These are phyloP conservation scores for Tuber indicum DNA, from an alignment of 495 filamentous ascomycete species.

Conservation along the genomic window DNA sequence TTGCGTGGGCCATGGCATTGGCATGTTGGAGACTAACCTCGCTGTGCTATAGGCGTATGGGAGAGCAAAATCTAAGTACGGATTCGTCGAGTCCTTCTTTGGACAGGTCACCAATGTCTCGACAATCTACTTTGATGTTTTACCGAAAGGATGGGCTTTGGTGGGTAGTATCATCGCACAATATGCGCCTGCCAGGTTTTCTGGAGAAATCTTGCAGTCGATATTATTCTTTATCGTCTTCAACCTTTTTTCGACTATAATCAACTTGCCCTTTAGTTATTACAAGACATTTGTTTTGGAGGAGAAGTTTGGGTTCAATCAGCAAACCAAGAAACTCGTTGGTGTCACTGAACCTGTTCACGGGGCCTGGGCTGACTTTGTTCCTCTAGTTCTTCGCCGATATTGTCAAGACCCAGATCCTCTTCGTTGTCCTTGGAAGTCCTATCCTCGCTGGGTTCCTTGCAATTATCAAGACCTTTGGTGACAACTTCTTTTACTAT, in stretches of 20 bases:
- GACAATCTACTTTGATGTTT: conserved; percentile 82
- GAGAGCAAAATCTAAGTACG: conserved; percentile 86
- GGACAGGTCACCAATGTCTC: conserved; percentile 76
- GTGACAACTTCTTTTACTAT: conserved; percentile 91
- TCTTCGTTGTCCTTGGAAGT: conserved; percentile 68
- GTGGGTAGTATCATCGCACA: conserved; percentile 65
- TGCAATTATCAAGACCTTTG: conserved; percentile 83
- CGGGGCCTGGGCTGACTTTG: conserved; percentile 6
- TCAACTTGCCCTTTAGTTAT: conserved; percentile 73
- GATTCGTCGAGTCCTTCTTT: conserved; percentile 70
- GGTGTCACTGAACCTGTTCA: background rate
- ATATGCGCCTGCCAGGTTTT: conserved; percentile 69
- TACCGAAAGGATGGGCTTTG: conserved; percentile 81
- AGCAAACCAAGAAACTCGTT: conserved; percentile 73
- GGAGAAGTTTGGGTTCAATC: conserved; percentile 98
- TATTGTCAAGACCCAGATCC: conserved; percentile 80
- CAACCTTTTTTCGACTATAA: conserved; percentile 66
- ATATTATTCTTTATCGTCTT: conserved; percentile 87
- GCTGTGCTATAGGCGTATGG: conserved; percentile 65
- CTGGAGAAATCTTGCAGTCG: conserved; percentile 88
- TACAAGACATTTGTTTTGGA: conserved; percentile 94
- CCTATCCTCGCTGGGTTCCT: conserved; percentile 88
- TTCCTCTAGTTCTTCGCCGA: conserved; percentile 64
- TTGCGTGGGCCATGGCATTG: background rate
- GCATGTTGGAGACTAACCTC: background rate